These are phyloP conservation scores for Venturia pyrina DNA, from an alignment of 2,329 filamentous ascomycete genomes.

Conservation along the genomic window DNA sequence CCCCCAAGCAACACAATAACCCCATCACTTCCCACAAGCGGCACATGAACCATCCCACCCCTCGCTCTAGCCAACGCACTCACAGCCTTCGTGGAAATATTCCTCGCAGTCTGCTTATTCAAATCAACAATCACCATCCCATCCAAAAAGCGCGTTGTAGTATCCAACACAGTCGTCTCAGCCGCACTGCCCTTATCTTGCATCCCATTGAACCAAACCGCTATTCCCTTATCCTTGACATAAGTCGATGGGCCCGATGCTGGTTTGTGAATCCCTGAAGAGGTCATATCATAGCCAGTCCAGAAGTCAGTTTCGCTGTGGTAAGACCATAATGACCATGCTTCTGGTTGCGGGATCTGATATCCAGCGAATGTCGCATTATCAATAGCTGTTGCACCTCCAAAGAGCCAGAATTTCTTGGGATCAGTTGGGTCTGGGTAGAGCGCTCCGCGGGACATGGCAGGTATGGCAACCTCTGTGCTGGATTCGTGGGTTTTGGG, in stretches of 20 bases:
- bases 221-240: background rate
- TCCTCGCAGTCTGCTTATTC: background rate
- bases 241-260: background rate
- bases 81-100: background rate
- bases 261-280: background rate
- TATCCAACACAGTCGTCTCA: background rate
- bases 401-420: constrained; percentile 2
- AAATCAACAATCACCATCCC: constrained; percentile 1
- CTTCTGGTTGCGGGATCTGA: background rate
- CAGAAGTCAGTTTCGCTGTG: background rate
- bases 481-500: background rate
- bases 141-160: background rate
- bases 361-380: background rate
- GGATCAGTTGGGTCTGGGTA: background rate
- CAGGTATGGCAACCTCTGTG: background rate
- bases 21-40: background rate
- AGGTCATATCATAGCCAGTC: background rate
- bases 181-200: background rate
- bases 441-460: background rate
- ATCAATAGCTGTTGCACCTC: background rate
- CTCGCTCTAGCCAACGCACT: background rate
- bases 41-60: background rate
- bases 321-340: background rate
- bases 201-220: constrained; percentile 1
- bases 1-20: background rate